Conservation (phyloP, 1,139 yeast species). For the Blastobotrys buckinghamii region DNA sequence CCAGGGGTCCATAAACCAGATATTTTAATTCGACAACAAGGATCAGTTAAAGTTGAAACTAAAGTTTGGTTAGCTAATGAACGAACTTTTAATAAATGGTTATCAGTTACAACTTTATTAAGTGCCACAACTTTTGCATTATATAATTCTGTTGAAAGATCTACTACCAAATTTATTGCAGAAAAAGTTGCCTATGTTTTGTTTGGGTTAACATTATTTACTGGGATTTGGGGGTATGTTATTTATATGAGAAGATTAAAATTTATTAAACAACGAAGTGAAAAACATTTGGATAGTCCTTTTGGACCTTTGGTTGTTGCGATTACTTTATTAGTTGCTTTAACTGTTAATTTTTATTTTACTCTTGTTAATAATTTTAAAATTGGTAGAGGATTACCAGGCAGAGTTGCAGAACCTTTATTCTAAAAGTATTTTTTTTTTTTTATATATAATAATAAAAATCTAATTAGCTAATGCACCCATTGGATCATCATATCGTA, state of each 20-base stretch:
- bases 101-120: slow-evolving; percentile 81
- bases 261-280: slow-evolving; percentile 74
- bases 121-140: slow-evolving; percentile 84
- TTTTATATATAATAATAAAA: background rate
- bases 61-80: slow-evolving; percentile 98
- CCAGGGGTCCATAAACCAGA: slow-evolving; percentile 84
- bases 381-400: slow-evolving; percentile 1
- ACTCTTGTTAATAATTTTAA: slow-evolving; percentile 6
- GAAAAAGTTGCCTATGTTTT: slow-evolving; percentile 65
- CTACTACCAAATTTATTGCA: slow-evolving; percentile 39
- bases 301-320: slow-evolving; percentile 83
- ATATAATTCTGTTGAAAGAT: slow-evolving; percentile 66
- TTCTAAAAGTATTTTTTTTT: background rate
- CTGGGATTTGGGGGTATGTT: slow-evolving; percentile 85
- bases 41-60: slow-evolving; percentile 91
- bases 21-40: slow-evolving; percentile 73
- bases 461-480: slow-evolving; percentile 58
- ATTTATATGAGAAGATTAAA: slow-evolving; percentile 66
- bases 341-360: slow-evolving; percentile 55
- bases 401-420: background rate
- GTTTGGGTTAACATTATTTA: slow-evolving; percentile 72
- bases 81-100: slow-evolving; percentile 94
- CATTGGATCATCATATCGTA: slow-evolving; percentile 85
- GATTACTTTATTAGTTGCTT: slow-evolving; percentile 57
- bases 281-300: slow-evolving; percentile 82